A percentile compares a stretch with the other conserved stretches of the same genome.
These are phyloP conservation scores for Orbilia brochopaga DNA, from an alignment of 2,329 filamentous ascomycete species.

Conservation along the genomic window DNA sequence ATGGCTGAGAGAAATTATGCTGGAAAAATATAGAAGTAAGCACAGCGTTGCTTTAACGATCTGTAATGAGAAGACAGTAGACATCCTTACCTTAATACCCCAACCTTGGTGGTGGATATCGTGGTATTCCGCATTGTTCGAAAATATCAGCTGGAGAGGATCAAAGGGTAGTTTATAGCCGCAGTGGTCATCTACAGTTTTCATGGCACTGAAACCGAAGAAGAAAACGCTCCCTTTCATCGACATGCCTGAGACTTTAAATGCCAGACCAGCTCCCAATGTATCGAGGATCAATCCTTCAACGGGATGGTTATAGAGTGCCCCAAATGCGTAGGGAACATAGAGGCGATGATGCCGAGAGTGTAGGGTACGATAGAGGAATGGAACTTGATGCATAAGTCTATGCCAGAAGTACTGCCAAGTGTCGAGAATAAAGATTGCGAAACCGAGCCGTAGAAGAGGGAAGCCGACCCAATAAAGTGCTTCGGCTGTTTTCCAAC, in stretches of 20 bases:
- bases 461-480: slow-evolving; percentile 83
- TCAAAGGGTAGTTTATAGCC: slow-evolving; percentile 96
- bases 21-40: slow-evolving; percentile 27
- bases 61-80: neutral
- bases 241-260: slow-evolving; percentile 82
- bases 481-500: slow-evolving; percentile 66
- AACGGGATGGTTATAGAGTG: slow-evolving; percentile 93
- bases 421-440: slow-evolving; percentile 80
- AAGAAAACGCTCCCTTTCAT: slow-evolving; percentile 85
- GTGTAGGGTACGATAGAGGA: slow-evolving; percentile 93
- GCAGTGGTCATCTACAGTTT: slow-evolving; percentile 97
- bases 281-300: slow-evolving; percentile 95
- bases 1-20: slow-evolving; percentile 87
- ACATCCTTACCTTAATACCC: slow-evolving; percentile 78
- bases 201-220: slow-evolving; percentile 86
- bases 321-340: slow-evolving; percentile 95
- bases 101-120: slow-evolving; percentile 99
- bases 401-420: slow-evolving; percentile 99
- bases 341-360: slow-evolving; percentile 95
- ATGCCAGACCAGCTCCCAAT: slow-evolving; percentile 80
- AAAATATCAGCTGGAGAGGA: slow-evolving; percentile 85
- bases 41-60: slow-evolving; percentile 15
- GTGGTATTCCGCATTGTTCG: slow-evolving; percentile 95
- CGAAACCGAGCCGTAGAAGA: slow-evolving; percentile 75
- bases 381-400: slow-evolving; percentile 95